Conservation (phyloP, 108 stramenopile genomes). For the Skeletonema grethae region DNA sequence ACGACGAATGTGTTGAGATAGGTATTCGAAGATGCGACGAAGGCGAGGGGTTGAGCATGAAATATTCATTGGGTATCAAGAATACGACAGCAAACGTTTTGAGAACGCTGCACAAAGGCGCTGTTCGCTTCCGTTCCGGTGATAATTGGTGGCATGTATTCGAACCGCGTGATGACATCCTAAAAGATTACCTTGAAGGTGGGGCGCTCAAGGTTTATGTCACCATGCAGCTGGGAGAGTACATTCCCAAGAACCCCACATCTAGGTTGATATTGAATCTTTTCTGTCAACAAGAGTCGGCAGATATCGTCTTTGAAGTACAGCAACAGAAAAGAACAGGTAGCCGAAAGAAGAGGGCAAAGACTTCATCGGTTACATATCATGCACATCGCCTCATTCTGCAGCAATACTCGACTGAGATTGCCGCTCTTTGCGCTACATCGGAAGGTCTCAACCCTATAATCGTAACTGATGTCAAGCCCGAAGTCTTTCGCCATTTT, state of each 20-base stretch:
- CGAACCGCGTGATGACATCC: no score
- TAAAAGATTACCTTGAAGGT: no score
- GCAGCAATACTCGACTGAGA: neutral
- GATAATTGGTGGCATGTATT: no score
- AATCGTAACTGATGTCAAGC: neutral
- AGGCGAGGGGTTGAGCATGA: neutral
- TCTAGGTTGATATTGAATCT: neutral
- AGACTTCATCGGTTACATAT: neutral
- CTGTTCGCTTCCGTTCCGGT: no score
- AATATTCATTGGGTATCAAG: neutral
- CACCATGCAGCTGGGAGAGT: neutral
- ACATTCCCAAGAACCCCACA: neutral
- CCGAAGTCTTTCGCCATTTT: neutral
- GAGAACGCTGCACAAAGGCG: neutral
- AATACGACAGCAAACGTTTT: no score
- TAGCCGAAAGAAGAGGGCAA: no score
- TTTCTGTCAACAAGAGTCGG: neutral
- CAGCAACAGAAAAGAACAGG: no score
- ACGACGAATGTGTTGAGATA: neutral
- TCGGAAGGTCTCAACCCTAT: neutral
- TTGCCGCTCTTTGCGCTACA: conserved; percentile 1
- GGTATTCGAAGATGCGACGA: neutral
- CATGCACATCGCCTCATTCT: conserved; percentile 15
- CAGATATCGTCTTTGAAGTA: conserved; percentile 8
- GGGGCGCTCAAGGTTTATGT: neutral